phyloP scores from a whole-genome alignment of 2,329 filamentous ascomycete species.

The Xylariales sp. region DNA sequence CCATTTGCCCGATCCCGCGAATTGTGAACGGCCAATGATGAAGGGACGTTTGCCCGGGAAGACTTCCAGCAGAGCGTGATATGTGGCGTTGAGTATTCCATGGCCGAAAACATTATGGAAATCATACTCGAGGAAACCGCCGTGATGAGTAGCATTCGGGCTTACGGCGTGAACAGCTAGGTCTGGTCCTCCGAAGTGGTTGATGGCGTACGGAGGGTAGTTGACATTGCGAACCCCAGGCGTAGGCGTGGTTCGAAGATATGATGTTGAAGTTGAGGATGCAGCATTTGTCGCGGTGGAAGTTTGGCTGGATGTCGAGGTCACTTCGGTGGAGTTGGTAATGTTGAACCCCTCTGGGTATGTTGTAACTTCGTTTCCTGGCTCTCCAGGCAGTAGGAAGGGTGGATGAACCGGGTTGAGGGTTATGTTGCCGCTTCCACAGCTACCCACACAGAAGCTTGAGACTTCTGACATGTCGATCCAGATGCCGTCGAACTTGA shows the following conservation, averaged over 20 bases:
- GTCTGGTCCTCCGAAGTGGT: slow-evolving; percentile 64
- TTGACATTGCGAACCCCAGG: slow-evolving; percentile 63
- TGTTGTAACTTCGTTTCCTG: slow-evolving; percentile 51
- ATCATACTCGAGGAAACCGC: slow-evolving; percentile 73
- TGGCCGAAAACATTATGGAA: slow-evolving; percentile 76
- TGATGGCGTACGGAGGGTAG: slow-evolving; percentile 71
- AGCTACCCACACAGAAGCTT: slow-evolving; percentile 67
- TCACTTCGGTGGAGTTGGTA: slow-evolving; percentile 64
- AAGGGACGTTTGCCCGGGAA: slow-evolving; percentile 70
- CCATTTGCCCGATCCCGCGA: slow-evolving; percentile 69
- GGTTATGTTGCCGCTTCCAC: slow-evolving; percentile 59
- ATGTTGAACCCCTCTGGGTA: slow-evolving; percentile 68
- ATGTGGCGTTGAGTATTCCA: slow-evolving; percentile 72
- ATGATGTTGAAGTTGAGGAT: slow-evolving; percentile 35
- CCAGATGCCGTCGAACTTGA: slow-evolving; percentile 50
- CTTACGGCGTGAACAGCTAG: slow-evolving; percentile 30
- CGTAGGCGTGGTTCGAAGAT: slow-evolving; percentile 56
- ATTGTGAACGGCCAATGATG: slow-evolving; percentile 79
- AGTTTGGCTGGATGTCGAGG: slow-evolving; percentile 47
- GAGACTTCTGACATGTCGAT: slow-evolving; percentile 56
- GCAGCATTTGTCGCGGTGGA: slow-evolving; percentile 23
- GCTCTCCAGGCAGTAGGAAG: slow-evolving; percentile 61
- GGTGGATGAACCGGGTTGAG: slow-evolving; percentile 65
- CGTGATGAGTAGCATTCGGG: slow-evolving; percentile 59
- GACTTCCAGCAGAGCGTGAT: slow-evolving; percentile 60